Evolutionary conservation across 176 grass and related monocot species (phyloP), one percentile per base, ranked within the genome.

Genomic region (Areca catechu): DNA sequence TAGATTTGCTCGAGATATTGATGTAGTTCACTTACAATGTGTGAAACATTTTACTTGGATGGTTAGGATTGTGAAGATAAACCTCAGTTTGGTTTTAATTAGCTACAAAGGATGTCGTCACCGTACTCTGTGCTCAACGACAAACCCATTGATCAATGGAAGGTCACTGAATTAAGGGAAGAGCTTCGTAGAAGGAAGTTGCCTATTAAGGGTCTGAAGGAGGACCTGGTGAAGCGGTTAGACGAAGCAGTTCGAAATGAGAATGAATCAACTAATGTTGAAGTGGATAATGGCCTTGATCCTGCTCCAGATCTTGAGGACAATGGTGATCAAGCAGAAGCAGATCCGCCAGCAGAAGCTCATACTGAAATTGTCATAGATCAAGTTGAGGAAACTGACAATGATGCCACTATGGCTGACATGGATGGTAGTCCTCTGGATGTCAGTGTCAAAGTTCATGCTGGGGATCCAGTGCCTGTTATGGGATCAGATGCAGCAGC

Each of bases 141-240:
- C 43, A 78, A 67, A 20, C 63, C 90, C 66, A 89, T 95, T 77
- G 82, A 95, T 74, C 82, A 89, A 78, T 95, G 90, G 90, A 80
- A 70, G 54, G 79, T 89, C 12, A 73, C 79, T 14, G 85, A 95
- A 48, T 71, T 95, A 66, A 83, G 86, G 76, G 85, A 89, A 23
- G 90, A 95, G 58, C 76, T 95, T 19, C 60, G 60, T 49, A 80
- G 65, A 73, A 89, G 90, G 43, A 80, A 64, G 48, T 66, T 95
- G 9, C 50, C 79, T 56, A 18, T 89, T 24, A 83, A 34, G 28
- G 90, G 82, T 34, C 74, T 89, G 69, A 95, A 89, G 75, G 82
- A 95, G 68, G 85, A 86, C 49, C 62, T 95, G 75, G 73, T 95
- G 58, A 80, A 68, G 68, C 75, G 76, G 62, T 70, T 95, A 9